Evolutionary conservation across 2,329 filamentous ascomycete species (phyloP), one percentile per base, ranked within the genome.

Genomic region (Penicillium sp.): DNA sequence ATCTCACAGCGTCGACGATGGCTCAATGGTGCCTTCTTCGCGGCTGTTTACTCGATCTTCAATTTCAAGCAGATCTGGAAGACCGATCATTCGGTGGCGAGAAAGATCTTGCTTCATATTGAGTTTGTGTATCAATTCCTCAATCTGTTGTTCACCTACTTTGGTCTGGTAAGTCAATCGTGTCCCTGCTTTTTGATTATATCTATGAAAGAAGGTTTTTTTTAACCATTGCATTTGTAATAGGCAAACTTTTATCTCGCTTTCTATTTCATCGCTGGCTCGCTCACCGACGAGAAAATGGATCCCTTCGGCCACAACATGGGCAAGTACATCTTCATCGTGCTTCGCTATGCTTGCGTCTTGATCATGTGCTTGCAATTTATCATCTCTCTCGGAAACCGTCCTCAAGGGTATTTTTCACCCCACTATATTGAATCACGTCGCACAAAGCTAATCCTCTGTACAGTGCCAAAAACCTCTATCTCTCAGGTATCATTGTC

Each of bases 1-100:
- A 90, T 98, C 63, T 97, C 90, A 0, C 93, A 98, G 65, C 86
- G 93, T 64, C 83, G 93, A 65, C 83, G 93, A 69, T 98, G 93
- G 93, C 83, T 98, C 53, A 98, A 98, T 67, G 93, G 93, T 65
- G 93, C 93, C 57, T 98, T 98, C 76, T 98, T 98, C 67, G 94
- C 93, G 0, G 93, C 93, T 38, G 90, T 97, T 45, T 98, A 97
- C 76, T 97, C 91, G 1, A 82, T 97, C 3, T 86, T 96, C 37
- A 93, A 98, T 71, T 95, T 91, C 69, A 84, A 81, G 59, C 94
- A 98, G 70, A 84, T 98, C 63, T 95, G 91, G 87, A 72, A 73
- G 25, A 98, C 93, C 0, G 93, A 97, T 66, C 93, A 98, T 70
- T 93, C 89, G 1, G 63, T 97, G 24, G 79, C 83, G 34, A 86